Base-by-base conservation (phyloP, 306 rosid genomes). In the Gastrolobium bilobum region DNA sequence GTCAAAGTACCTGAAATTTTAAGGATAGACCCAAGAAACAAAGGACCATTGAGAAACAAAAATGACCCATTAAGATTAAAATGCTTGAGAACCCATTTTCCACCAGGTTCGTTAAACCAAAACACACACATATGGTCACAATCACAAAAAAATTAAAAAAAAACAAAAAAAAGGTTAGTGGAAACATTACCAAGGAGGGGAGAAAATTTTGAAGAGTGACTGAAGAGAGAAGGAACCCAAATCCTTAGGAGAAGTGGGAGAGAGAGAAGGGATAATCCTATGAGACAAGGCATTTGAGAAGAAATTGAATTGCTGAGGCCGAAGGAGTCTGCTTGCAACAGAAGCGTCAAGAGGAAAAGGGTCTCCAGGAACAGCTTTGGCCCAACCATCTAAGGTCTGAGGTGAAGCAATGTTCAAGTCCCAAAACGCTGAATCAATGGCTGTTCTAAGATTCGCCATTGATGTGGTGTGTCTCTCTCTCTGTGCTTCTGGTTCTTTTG, bases 351-450 rank as follows among this genome's bases (percentile, higher is more conserved):
- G 72, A 29, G 99, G 97, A 48, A 91, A 63, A 0, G 99, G 91
- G 57, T 85, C 89, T 13, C 93, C 97, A 0, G 97, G 97, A 2
- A 94, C 82, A 50, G 81, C 76, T 80, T 90, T 91, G 47, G 88
- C 95, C 10, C 84, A 48, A 11, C 97, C 97, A 9, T 89, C 90
- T 2, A 91, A 83, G 78, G 74, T 69, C 35, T 71, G 97, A 65
- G 99, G 90, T 0, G 98, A 85, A 0, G 97, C 75, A 11, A 92
- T 76, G 75, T 92, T 88, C 51, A 86, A 53, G 76, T 92, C 95
- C 95, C 93, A 87, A 85, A 92, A 94, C 15, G 92, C 73, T 0
- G 97, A 90, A 80, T 92, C 98, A 88, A 94, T 94, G 56, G 95
- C 90, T 13, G 98, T 88, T 79, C 86, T 82, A 10, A 94, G 89